Base-by-base conservation (phyloP, 2,329 filamentous ascomycete species). In the Aspergillus caelatus region DNA sequence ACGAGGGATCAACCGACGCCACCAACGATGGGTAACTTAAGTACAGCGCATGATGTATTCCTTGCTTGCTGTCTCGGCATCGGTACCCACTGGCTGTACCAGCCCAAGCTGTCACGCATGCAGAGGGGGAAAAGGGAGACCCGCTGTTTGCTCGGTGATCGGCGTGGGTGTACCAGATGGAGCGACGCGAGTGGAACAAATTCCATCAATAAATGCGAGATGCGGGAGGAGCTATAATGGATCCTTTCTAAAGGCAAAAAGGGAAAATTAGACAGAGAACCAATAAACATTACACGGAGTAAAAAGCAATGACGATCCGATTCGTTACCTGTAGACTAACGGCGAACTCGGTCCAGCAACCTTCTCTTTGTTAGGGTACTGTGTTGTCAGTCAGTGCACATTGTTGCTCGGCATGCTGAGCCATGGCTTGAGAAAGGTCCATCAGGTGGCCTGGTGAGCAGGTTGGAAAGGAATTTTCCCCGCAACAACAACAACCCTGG, bases 1-100 rank as follows among this genome's bases (percentile, higher is more conserved):
- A 41, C 23, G 21, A 53, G 48, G 62, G 57, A 52, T 36, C 41
- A 26, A 57, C 26, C 34, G 61, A 54, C 48, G 58, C 58, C 58
- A 54, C 58, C 58, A 50, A 54, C 10, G 8, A 30, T 53, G 57
- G 57, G 21, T 30, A 52, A 52, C n/a, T 41, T 30, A 53, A 19
- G 26, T 60, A 48, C 58, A 45, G 32, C 23, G 26, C n/a, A 36
- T 39, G 48, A 60, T 52, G 26, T 36, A 60, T 54, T 26, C 45
- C 48, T 52, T 30, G 28, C 32, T 16, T 16, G 10, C n/a, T 26
- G 52, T 39, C n/a, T 36, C 52, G 52, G 52, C 52, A 55, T n/a
- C 23, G 21, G 28, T 52, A 54, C 12, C 48, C 36, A 52, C 43
- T 52, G 11, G 58, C 36, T 54, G 23, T 30, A 21, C 34, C 43